phyloP scores from a whole-genome alignment of 225 moss, liverwort and hornwort genomes.

The Bryoerythrophyllum caledonicum region DNA sequence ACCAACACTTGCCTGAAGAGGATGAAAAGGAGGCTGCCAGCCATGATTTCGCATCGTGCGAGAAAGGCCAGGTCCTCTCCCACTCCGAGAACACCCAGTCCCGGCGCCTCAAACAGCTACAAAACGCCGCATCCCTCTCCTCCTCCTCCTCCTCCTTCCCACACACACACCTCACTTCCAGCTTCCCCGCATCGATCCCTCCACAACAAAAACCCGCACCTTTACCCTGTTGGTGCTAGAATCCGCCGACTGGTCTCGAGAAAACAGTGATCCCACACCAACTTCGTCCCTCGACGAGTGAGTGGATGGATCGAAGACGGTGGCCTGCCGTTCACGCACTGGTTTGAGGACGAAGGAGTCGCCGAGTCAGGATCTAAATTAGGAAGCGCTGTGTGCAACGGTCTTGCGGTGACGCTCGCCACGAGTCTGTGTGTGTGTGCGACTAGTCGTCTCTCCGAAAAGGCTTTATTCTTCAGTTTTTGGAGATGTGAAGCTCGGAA shows the following conservation, averaged over 20 bases:
- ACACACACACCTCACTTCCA: background rate
- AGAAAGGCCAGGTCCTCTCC: conserved; percentile 6
- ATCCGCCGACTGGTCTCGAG: background rate
- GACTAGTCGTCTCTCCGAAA: background rate
- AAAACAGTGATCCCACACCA: no score
- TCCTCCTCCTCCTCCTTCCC: no score
- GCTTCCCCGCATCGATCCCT: background rate
- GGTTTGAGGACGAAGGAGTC: background rate
- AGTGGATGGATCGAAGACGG: background rate
- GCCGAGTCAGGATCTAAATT: background rate
- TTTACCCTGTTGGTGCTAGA: background rate
- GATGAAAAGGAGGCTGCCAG: conserved; percentile 91
- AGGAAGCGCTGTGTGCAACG: conserved; percentile 16
- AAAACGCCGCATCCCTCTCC: background rate
- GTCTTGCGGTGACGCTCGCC: background rate
- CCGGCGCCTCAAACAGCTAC: conserved; percentile 12
- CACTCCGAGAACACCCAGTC: background rate
- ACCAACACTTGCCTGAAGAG: conserved; percentile 61
- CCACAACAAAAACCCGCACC: no score
- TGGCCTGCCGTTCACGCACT: background rate
- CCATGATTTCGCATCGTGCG: conserved; percentile 97
- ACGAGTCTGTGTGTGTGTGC: background rate
- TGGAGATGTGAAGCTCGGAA: background rate
- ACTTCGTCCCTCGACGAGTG: background rate
- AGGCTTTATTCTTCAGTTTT: accelerated